These are phyloP conservation scores for Aplosporella prunicola DNA, from an alignment of 2,329 filamentous ascomycete species.

Conservation along the genomic window DNA sequence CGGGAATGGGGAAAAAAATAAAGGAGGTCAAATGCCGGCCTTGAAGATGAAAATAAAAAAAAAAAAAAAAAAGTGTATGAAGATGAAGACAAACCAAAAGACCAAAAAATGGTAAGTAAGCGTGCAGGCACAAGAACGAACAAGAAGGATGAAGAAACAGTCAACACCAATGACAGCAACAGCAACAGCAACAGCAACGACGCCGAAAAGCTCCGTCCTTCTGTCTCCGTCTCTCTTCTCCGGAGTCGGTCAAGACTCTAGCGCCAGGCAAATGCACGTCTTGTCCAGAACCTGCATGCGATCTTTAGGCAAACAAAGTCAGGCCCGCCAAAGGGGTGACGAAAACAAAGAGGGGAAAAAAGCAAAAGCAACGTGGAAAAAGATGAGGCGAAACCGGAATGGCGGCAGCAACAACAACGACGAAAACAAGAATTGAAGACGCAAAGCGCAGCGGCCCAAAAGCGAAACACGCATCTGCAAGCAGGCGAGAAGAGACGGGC, in stretches of 20 bases:
- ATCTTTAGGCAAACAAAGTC: constrained; percentile 4
- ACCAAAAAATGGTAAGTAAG: background rate
- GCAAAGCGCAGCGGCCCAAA: too few relatives aligned
- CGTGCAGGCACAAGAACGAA: background rate
- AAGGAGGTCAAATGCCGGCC: constrained; percentile 3
- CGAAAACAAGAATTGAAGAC: background rate
- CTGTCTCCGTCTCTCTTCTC: too few relatives aligned
- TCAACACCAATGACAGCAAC: background rate
- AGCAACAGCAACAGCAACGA: background rate
- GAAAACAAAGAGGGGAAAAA: too few relatives aligned
- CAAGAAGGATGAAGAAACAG: background rate
- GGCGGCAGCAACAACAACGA: too few relatives aligned
- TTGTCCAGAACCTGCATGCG: too few relatives aligned
- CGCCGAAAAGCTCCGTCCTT: too few relatives aligned
- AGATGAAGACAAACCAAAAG: constrained; percentile 1
- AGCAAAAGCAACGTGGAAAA: too few relatives aligned
- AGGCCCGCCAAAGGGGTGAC: too few relatives aligned
- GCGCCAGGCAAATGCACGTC: constrained; percentile 11
- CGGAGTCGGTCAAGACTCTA: background rate
- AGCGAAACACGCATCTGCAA: too few relatives aligned
- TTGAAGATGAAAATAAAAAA: background rate
- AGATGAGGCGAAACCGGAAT: constrained; percentile 5
- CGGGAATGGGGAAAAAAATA: background rate
- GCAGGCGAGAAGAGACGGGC: too few relatives aligned
- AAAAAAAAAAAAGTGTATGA: background rate